Evolutionary conservation across 129 eudicot genomes (phyloP).

Genomic region (Saposhnikovia divaricata): DNA sequence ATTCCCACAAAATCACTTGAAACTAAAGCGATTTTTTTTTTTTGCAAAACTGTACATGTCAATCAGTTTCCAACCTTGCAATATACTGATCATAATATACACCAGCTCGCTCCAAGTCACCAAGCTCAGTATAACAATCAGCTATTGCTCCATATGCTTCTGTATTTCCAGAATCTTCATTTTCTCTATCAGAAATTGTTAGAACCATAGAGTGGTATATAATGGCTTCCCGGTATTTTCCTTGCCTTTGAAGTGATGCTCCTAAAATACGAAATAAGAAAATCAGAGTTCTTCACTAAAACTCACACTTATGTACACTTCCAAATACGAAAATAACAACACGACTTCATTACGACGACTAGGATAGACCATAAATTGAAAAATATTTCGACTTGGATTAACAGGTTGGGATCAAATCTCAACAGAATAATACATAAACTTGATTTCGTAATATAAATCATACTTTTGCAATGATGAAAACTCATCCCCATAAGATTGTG

Average conservation of each 20-base stretch:
- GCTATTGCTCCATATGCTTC: slow-evolving; percentile 99
- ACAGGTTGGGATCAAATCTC: neutral
- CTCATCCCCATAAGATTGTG: neutral
- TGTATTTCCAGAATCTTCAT: slow-evolving; percentile 89
- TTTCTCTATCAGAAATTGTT: slow-evolving; percentile 62
- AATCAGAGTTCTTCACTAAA: neutral
- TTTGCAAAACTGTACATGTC: slow-evolving; percentile 6
- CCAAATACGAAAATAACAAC: neutral
- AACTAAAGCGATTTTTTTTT: neutral
- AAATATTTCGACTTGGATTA: neutral
- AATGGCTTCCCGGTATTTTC: slow-evolving; percentile 79
- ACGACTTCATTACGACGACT: neutral
- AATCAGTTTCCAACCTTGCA: slow-evolving; percentile 70
- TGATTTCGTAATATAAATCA: neutral
- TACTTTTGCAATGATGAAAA: neutral
- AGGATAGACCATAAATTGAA: neutral
- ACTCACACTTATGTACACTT: neutral
- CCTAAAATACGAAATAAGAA: slow-evolving; percentile 33
- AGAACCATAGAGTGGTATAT: slow-evolving; percentile 82
- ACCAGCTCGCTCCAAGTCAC: slow-evolving; percentile 86
- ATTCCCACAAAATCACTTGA: neutral
- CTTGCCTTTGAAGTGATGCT: slow-evolving; percentile 94
- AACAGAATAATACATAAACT: neutral
- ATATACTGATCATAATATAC: slow-evolving; percentile 85
- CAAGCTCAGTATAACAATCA: slow-evolving; percentile 95